phyloP scores from a whole-genome alignment of 352 stramenopile genomes.

The Globisporangium echinulatum region DNA sequence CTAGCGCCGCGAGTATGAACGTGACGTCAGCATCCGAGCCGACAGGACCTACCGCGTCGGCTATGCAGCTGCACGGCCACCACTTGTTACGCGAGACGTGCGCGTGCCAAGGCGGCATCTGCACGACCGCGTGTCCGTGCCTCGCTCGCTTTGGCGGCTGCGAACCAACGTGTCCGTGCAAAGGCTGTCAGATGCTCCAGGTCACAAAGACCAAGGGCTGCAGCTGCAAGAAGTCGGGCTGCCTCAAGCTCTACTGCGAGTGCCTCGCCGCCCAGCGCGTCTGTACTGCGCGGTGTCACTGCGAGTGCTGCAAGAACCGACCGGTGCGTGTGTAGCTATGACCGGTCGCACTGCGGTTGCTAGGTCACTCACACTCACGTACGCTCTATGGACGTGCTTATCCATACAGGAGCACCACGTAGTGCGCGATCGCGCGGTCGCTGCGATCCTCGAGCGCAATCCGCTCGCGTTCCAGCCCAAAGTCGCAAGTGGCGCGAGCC shows the following conservation, averaged over 20 bases:
- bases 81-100: conserved; percentile 19
- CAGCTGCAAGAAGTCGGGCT: conserved; percentile 97
- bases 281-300: conserved; percentile 73
- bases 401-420: conserved; percentile 29
- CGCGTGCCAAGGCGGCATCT: conserved; percentile 32
- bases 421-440: conserved; percentile 76
- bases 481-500: conserved; percentile 68
- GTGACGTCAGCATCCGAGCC: neutral
- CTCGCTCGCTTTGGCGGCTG: conserved; percentile 35
- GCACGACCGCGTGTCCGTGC: conserved; percentile 36
- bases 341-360: neutral
- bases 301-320: conserved; percentile 77
- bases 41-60: neutral
- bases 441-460: conserved; percentile 88
- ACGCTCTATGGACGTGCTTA: neutral
- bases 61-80: conserved; percentile 1
- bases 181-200: conserved; percentile 28
- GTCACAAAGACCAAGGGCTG: conserved; percentile 68
- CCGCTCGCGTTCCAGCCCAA: conserved; percentile 94
- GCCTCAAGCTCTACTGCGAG: conserved; percentile 93
- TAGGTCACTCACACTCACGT: neutral
- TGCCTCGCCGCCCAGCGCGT: conserved; percentile 66
- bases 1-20: too few relatives aligned
- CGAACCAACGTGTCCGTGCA: conserved; percentile 26
- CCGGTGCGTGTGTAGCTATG: conserved; percentile 10